Evolutionary conservation across 2,329 filamentous ascomycete species (phyloP), one percentile per base, ranked within the genome.

Genomic region (Arthrobotrys sinensis): DNA sequence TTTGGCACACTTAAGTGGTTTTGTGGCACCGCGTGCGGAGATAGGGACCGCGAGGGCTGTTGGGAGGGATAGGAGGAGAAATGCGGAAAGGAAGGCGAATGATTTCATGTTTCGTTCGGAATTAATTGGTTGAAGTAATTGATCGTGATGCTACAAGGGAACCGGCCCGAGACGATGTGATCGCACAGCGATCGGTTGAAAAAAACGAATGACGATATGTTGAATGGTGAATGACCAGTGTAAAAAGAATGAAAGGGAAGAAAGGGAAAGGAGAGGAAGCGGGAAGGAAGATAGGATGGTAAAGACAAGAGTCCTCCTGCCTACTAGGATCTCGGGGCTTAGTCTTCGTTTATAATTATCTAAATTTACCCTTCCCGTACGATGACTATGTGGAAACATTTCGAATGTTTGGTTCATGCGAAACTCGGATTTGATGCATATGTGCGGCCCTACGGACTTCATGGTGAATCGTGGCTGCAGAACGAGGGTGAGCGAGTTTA

Each of bases 261-360:
- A 45, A 7, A 11, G 21, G 21, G 28, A 53, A 53, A 10, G 19
- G 36, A 28, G 2, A 16, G 16, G 4, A 28, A 45, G 8, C 36
- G 7, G 57, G 19, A 48, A 10, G 40, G n/a, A 21, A 48, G 8
- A 12, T 36, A 8, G 6, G 11, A 21, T 48, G 12, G 14, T 19
- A 21, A 64, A 7, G 19, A 24, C 4, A 12, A 11, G 11, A 8
- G 8, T 2, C 55, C 34, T 43, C n/a, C 21, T 34, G 11, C 28
- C 28, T 53, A 24, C 14, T 16, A 28, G 55, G 16, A 24, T 24
- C 24, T 10, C n/a, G 19, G 40, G 55, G 36, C n/a, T 46, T 43
- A 63, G 38, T 21, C 5, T 11, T 48, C n/a, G 40, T 19, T 46
- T 46, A 64, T 64, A 64, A 85, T 83, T 66, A 85, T 85, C n/a